Percentiles rank a stretch among this genome's conserved stretches.
These are phyloP conservation scores for Acer saccharum DNA, from an alignment of 345 rosid species.

Conservation along the genomic window DNA sequence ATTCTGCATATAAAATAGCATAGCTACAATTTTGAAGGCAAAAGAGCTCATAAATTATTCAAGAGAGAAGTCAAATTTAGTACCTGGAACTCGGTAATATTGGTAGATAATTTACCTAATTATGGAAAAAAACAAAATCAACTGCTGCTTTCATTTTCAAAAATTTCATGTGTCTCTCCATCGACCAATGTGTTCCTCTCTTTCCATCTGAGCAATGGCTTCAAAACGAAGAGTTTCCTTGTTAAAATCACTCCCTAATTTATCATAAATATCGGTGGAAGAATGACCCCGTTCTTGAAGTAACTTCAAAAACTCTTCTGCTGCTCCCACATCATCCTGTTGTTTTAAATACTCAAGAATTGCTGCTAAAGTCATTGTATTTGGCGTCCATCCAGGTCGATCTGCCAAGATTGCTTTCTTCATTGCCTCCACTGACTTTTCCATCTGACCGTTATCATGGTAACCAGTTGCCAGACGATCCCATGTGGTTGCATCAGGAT, in stretches of 20 bases:
- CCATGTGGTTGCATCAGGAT: slow-evolving; percentile 38
- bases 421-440: slow-evolving; percentile 47
- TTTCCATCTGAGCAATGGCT: slow-evolving; percentile 7
- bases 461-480: slow-evolving; percentile 48
- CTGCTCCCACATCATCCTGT: slow-evolving; percentile 29
- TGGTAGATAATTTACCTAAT: background rate
- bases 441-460: slow-evolving; percentile 33
- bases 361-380: slow-evolving; percentile 33
- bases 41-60: background rate
- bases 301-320: slow-evolving; percentile 22
- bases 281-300: slow-evolving; percentile 14
- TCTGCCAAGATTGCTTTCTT: slow-evolving; percentile 40
- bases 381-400: slow-evolving; percentile 35
- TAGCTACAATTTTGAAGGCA: too few relatives aligned
- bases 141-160: slow-evolving; percentile 9
- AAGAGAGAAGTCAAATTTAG: background rate
- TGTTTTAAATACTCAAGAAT: slow-evolving; percentile 41
- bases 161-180: background rate
- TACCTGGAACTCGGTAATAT: background rate
- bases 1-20: too few relatives aligned
- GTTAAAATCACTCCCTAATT: background rate
- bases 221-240: background rate
- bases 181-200: background rate
- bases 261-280: background rate
- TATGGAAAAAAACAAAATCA: background rate